Conservation (phyloP, 768 basidiomycete genomes). For the Leucosporidium scottii region DNA sequence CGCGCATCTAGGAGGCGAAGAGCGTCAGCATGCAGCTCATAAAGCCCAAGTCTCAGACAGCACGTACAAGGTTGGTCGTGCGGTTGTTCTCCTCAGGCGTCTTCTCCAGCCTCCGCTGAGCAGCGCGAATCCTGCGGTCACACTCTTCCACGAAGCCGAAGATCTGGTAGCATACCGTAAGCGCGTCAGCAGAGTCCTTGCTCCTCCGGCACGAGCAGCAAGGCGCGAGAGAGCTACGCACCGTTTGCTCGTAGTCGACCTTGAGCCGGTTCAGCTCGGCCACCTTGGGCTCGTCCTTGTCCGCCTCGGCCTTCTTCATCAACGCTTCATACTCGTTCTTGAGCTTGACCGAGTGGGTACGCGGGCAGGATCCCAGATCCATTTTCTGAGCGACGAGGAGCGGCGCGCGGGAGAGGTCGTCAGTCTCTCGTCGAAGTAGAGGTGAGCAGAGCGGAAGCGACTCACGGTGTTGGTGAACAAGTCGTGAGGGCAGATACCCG, state of each 20-base stretch:
- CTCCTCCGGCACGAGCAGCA: neutral
- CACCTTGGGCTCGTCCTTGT: conserved; percentile 58
- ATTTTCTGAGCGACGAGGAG: conserved; percentile 65
- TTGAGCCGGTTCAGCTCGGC: conserved; percentile 29
- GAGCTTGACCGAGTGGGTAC: conserved; percentile 87
- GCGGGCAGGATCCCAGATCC: conserved; percentile 96
- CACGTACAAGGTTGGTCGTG: conserved; percentile 80
- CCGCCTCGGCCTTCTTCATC: conserved; percentile 44
- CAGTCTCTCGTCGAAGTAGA: neutral
- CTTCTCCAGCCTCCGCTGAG: conserved; percentile 93
- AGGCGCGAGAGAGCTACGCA: neutral
- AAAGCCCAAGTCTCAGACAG: neutral
- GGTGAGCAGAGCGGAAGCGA: neutral
- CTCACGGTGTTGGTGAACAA: conserved; percentile 95
- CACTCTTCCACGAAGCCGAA: conserved; percentile 97
- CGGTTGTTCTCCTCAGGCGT: conserved; percentile 99
- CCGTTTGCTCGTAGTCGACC: conserved; percentile 28
- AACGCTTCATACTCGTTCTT: conserved; percentile 82
- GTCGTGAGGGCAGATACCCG: conserved; percentile 96
- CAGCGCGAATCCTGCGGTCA: conserved; percentile 87
- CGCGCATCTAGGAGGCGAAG: conserved; percentile 65
- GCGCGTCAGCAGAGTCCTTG: neutral
- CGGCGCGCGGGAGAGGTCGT: neutral
- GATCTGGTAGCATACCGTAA: conserved; percentile 59
- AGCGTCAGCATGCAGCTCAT: neutral